Percentiles rank a stretch among this genome's conserved stretches.
phyloP scores from a whole-genome alignment of 176 grass and related monocot genomes.

The Zea luxurians region DNA sequence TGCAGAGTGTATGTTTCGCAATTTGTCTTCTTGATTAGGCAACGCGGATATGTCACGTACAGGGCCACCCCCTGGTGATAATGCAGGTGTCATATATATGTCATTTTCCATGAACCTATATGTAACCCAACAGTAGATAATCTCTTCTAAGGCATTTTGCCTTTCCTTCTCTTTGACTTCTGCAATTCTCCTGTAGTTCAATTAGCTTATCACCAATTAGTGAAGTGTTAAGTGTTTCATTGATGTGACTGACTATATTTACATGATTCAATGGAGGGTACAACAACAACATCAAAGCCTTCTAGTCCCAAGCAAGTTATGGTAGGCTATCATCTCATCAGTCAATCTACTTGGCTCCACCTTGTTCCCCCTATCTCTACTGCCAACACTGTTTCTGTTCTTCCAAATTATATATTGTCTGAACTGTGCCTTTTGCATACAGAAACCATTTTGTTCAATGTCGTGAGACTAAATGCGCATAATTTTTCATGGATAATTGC shows the following conservation, averaged over 20 bases:
- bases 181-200: slow-evolving; percentile 86
- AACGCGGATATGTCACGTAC: slow-evolving; percentile 51
- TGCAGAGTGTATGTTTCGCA: slow-evolving; percentile 73
- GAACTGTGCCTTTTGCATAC: not conserved
- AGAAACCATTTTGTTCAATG: not conserved
- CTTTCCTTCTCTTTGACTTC: slow-evolving; percentile 97
- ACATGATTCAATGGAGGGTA: slow-evolving; percentile 21
- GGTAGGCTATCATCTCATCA: not conserved
- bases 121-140: slow-evolving; percentile 83
- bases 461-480: not conserved
- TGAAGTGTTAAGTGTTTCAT: slow-evolving; percentile 1
- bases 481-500: not conserved
- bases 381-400: not conserved
- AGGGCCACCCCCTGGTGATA: slow-evolving; percentile 52
- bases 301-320: not conserved
- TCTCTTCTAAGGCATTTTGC: slow-evolving; percentile 77
- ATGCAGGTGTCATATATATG: slow-evolving; percentile 72
- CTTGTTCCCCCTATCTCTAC: not conserved
- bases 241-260: slow-evolving; percentile 2
- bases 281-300: not conserved
- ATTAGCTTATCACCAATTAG: slow-evolving; percentile 15
- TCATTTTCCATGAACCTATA: slow-evolving; percentile 88
- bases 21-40: slow-evolving; percentile 75
- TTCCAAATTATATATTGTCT: too few relatives aligned
- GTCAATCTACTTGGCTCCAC: not conserved